Conservation (phyloP, 2,329 filamentous ascomycete genomes). For the Chaetomium sp. region DNA sequence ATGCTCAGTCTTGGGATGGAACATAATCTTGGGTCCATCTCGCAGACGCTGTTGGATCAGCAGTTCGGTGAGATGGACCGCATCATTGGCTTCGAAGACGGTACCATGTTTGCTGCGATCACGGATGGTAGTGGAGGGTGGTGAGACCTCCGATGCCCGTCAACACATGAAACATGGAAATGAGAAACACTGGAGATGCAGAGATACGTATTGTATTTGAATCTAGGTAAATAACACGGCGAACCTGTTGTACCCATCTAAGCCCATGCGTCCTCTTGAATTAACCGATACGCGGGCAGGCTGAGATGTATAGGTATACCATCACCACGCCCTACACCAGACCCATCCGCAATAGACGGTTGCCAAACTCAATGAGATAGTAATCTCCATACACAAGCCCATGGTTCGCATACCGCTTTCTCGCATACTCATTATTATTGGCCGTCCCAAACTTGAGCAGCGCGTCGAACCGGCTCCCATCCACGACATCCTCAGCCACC, state of each 20-base stretch:
- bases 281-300: too few relatives aligned
- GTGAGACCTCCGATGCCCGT: not conserved
- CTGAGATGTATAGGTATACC: too few relatives aligned
- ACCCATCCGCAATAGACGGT: not conserved
- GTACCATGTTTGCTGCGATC: not conserved
- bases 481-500: not conserved
- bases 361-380: slow-evolving; percentile 2
- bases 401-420: slow-evolving; percentile 2
- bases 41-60: slow-evolving; percentile 1
- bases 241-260: too few relatives aligned
- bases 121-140: not conserved
- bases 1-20: not conserved
- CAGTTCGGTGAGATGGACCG: slow-evolving; percentile 5
- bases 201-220: too few relatives aligned
- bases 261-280: too few relatives aligned
- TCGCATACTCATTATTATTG: not conserved
- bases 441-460: slow-evolving; percentile 1
- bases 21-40: not conserved
- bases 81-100: slow-evolving; percentile 1
- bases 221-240: too few relatives aligned
- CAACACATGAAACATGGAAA: too few relatives aligned
- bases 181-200: too few relatives aligned
- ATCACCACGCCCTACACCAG: too few relatives aligned
- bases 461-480: not conserved
- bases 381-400: slow-evolving; percentile 4